Evolutionary conservation across 2,329 filamentous ascomycete species (phyloP).

Genomic region (Simplicillium aogashimaense): DNA sequence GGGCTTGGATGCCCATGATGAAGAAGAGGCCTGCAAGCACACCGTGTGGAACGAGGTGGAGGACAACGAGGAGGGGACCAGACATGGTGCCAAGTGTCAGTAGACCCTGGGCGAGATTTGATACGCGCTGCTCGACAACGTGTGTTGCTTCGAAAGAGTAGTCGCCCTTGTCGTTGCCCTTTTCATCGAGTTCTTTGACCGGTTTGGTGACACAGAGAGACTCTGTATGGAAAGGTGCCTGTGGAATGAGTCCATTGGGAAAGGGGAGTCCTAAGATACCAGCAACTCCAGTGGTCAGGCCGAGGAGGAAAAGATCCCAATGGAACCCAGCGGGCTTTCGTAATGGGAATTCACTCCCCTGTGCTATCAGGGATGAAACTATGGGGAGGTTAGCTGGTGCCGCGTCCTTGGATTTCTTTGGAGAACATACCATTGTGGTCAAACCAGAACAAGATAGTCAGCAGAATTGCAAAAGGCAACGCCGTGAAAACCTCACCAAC

Average conservation of each 20-base stretch:
- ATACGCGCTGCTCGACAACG: conserved; percentile 70
- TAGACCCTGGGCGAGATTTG: conserved; percentile 68
- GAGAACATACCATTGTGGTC: conserved; percentile 64
- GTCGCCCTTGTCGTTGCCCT: conserved; percentile 45
- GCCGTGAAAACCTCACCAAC: conserved; percentile 70
- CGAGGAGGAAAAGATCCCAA: conserved; percentile 76
- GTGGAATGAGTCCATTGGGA: conserved; percentile 74
- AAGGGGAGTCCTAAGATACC: conserved; percentile 71
- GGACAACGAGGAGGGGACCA: conserved; percentile 60
- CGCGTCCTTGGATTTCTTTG: neutral
- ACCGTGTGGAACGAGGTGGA: conserved; percentile 70
- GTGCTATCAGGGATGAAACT: conserved; percentile 76
- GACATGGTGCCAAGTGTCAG: conserved; percentile 73
- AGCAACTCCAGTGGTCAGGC: conserved; percentile 65
- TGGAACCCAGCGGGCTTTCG: conserved; percentile 76
- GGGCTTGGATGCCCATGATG: conserved; percentile 72
- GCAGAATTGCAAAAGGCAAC: conserved; percentile 73
- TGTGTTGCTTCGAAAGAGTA: conserved; percentile 42
- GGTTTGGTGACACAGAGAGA: conserved; percentile 63
- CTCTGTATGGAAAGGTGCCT: conserved; percentile 74
- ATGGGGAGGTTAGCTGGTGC: conserved; percentile 3
- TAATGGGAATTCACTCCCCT: conserved; percentile 74
- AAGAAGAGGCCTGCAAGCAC: conserved; percentile 77
- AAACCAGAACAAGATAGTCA: conserved; percentile 83
- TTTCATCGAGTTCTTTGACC: conserved; percentile 41